Conservation (phyloP, 2,329 filamentous ascomycete genomes). For the Cladophialophora yegresii region DNA sequence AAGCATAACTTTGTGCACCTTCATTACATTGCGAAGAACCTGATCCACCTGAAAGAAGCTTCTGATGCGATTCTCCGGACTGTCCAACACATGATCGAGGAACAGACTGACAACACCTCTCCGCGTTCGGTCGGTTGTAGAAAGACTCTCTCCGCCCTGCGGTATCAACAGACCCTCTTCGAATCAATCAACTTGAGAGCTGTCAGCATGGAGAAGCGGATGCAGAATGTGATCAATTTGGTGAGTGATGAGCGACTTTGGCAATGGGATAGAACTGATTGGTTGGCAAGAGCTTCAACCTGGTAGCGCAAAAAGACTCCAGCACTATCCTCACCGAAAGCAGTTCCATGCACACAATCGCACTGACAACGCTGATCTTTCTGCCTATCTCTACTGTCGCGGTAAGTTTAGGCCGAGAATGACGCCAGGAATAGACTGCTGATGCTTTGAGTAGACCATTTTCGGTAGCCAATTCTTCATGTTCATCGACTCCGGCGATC, state of each 20-base stretch:
- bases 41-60: slow-evolving; percentile 44
- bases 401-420: neutral
- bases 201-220: slow-evolving; percentile 42
- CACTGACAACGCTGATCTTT: slow-evolving; percentile 49
- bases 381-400: slow-evolving; percentile 42
- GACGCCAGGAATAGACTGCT: neutral
- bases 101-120: slow-evolving; percentile 27
- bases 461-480: slow-evolving; percentile 36
- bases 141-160: slow-evolving; percentile 24
- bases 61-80: slow-evolving; percentile 40
- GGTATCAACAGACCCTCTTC: slow-evolving; percentile 41
- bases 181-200: slow-evolving; percentile 43
- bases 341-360: slow-evolving; percentile 51
- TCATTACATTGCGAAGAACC: slow-evolving; percentile 46
- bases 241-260: slow-evolving; percentile 23
- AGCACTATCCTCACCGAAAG: slow-evolving; percentile 44
- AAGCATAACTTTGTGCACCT: slow-evolving; percentile 38
- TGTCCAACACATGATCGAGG: slow-evolving; percentile 36
- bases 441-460: slow-evolving; percentile 14
- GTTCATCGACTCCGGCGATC: slow-evolving; percentile 13
- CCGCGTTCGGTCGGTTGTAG: slow-evolving; percentile 1
- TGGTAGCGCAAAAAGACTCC: slow-evolving; percentile 46
- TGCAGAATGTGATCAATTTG: slow-evolving; percentile 45
- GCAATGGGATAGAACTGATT: neutral
- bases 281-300: slow-evolving; percentile 41